These are phyloP conservation scores for Lactarius quietus DNA, from an alignment of 768 basidiomycete species.

Conservation along the genomic window DNA sequence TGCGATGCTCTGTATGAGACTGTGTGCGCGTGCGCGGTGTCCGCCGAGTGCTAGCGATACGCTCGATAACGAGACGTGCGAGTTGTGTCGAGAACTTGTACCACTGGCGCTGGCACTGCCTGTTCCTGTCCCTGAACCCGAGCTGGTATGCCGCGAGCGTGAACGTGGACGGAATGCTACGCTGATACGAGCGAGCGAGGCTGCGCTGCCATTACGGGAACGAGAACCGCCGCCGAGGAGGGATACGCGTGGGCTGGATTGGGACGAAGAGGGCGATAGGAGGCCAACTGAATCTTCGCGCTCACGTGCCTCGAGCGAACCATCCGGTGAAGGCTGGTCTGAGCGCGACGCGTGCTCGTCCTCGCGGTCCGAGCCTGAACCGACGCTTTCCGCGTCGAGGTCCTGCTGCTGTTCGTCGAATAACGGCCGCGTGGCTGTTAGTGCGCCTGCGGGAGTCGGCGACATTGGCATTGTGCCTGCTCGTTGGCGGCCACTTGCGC, in stretches of 20 bases:
- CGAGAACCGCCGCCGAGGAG: conserved; percentile 29
- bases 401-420: conserved; percentile 2
- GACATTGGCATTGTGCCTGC: conserved; percentile 38
- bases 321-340: conserved; percentile 42
- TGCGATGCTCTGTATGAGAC: conserved; percentile 60
- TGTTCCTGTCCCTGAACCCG: conserved; percentile 16
- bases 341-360: conserved; percentile 35
- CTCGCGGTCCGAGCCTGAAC: conserved; percentile 19
- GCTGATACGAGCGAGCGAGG: conserved; percentile 45
- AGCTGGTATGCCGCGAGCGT: conserved; percentile 17
- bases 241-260: conserved; percentile 50
- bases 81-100: conserved; percentile 31
- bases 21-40: conserved; percentile 58
- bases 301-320: conserved; percentile 57
- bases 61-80: conserved; percentile 27
- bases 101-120: conserved; percentile 34
- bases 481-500: conserved; percentile 30
- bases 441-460: conserved; percentile 1
- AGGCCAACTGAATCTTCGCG: conserved; percentile 60
- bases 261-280: conserved; percentile 40
- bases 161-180: conserved; percentile 24
- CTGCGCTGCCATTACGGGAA: conserved; percentile 39
- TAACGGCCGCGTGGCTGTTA: conserved; percentile 11
- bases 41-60: conserved; percentile 31
- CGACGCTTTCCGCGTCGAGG: conserved; percentile 10